These are phyloP conservation scores for Pontederia paniculata DNA, from an alignment of 176 grass and related monocot species.

Conservation along the genomic window DNA sequence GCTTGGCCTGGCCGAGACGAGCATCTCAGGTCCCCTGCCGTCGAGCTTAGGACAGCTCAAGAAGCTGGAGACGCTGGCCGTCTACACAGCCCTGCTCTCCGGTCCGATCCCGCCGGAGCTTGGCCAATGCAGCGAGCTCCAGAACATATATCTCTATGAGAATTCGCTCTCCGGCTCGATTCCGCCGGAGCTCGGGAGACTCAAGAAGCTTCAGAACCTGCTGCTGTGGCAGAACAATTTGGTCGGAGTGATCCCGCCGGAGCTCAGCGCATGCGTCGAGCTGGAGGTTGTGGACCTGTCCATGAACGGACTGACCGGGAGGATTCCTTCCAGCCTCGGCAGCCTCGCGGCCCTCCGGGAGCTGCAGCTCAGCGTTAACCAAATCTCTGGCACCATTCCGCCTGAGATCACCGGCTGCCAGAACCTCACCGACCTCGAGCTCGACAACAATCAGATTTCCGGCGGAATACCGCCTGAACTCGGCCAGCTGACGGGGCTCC, in stretches of 20 bases:
- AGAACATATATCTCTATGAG: constrained; percentile 68
- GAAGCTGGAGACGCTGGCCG: constrained; percentile 53
- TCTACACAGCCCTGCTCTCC: constrained; percentile 64
- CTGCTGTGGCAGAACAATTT: constrained; percentile 79
- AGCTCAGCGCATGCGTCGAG: constrained; percentile 37
- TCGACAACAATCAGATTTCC: constrained; percentile 86
- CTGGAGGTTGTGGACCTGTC: constrained; percentile 56
- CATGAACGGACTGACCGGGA: constrained; percentile 61
- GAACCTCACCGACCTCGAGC: constrained; percentile 80
- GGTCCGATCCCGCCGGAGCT: constrained; percentile 63
- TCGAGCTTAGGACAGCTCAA: constrained; percentile 36
- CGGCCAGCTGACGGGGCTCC: constrained; percentile 32
- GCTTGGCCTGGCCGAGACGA: constrained; percentile 72
- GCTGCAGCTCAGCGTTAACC: constrained; percentile 71
- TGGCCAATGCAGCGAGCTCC: constrained; percentile 36
- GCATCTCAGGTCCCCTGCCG: constrained; percentile 55
- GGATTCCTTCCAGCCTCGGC: constrained; percentile 63
- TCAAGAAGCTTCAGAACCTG: constrained; percentile 45
- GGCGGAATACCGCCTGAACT: constrained; percentile 49
- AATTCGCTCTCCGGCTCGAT: constrained; percentile 62
- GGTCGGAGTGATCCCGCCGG: constrained; percentile 73
- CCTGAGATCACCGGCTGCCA: constrained; percentile 44
- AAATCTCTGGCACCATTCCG: constrained; percentile 47
- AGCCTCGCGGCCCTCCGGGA: constrained; percentile 50
- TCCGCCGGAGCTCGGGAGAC: constrained; percentile 50